Percentiles rank a stretch among this genome's conserved stretches.
These are phyloP conservation scores for Candida caryicola DNA, from an alignment of 805 yeast species.

Conservation along the genomic window DNA sequence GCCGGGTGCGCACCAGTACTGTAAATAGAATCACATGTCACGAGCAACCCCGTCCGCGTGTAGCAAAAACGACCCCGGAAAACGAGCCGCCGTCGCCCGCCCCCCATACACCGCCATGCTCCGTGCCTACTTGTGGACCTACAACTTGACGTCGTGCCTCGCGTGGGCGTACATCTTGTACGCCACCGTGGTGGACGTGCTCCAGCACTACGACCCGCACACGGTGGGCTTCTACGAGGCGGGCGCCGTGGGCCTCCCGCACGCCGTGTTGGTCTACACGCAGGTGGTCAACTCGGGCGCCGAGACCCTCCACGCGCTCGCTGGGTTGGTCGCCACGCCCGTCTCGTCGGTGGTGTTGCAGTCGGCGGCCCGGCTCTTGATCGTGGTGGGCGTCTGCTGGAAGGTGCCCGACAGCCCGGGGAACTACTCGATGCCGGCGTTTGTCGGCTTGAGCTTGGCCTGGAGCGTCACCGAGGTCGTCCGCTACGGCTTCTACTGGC, in stretches of 20 bases:
- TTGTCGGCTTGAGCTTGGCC: conserved; percentile 22
- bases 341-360: conserved; percentile 24
- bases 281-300: conserved; percentile 26
- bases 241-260: conserved; percentile 18
- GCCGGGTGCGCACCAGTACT: not conserved
- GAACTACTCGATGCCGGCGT: conserved; percentile 19
- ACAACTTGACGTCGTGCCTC: conserved; percentile 16
- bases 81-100: too few species aligned
- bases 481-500: conserved; percentile 26
- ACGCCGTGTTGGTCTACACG: conserved; percentile 22
- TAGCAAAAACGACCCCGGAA: too few species aligned
- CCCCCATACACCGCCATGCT: not conserved
- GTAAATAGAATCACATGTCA: conserved; percentile 2
- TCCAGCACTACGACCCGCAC: not conserved
- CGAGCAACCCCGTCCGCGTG: too few species aligned
- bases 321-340: conserved; percentile 30
- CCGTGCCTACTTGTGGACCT: conserved; percentile 12
- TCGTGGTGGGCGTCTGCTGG: conserved; percentile 27
- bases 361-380: conserved; percentile 27
- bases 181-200: conserved; percentile 11
- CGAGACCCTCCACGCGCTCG: conserved; percentile 22
- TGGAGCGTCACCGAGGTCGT: conserved; percentile 31
- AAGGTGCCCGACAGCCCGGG: conserved; percentile 28
- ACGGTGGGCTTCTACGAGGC: not conserved
- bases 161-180: conserved; percentile 19